A percentile compares a stretch with the other conserved stretches of the same genome.
Conservation (phyloP, 768 basidiomycete genomes). For the Pulveroboletus ravenelii region DNA sequence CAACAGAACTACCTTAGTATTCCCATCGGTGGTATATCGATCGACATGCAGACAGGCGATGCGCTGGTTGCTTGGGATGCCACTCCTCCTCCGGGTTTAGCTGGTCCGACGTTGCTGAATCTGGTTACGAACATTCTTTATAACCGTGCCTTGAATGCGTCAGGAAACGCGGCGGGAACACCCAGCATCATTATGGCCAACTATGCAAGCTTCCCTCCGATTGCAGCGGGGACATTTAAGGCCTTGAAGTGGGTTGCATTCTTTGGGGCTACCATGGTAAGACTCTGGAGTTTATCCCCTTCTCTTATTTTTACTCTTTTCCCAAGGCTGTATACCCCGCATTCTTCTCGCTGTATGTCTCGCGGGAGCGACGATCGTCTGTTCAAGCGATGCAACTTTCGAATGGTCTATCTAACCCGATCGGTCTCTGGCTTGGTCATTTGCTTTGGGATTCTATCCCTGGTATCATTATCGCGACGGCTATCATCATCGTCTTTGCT, state of each 20-base stretch:
- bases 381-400: conserved; percentile 82
- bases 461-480: conserved; percentile 53
- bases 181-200: conserved; percentile 54
- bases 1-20: conserved; percentile 48
- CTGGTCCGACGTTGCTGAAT: conserved; percentile 61
- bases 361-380: conserved; percentile 58
- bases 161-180: conserved; percentile 33
- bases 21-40: conserved; percentile 64
- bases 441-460: conserved; percentile 67
- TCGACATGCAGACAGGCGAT: conserved; percentile 46
- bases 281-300: conserved; percentile 2
- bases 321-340: conserved; percentile 70
- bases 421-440: conserved; percentile 77
- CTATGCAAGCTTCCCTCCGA: conserved; percentile 54
- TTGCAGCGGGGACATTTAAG: conserved; percentile 51
- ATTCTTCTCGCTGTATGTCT: conserved; percentile 75
- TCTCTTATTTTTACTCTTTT: background rate
- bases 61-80: conserved; percentile 72
- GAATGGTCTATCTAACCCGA: conserved; percentile 65
- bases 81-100: conserved; percentile 49
- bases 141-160: conserved; percentile 54
- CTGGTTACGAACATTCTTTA: conserved; percentile 63
- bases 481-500: conserved; percentile 61
- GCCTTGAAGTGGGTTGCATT: conserved; percentile 73
- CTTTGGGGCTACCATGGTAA: conserved; percentile 68